Percentiles rank a stretch among this genome's conserved stretches.
Conservation (phyloP, 1,284 basidiomycete species). For the Ceratobasidium sp. region DNA sequence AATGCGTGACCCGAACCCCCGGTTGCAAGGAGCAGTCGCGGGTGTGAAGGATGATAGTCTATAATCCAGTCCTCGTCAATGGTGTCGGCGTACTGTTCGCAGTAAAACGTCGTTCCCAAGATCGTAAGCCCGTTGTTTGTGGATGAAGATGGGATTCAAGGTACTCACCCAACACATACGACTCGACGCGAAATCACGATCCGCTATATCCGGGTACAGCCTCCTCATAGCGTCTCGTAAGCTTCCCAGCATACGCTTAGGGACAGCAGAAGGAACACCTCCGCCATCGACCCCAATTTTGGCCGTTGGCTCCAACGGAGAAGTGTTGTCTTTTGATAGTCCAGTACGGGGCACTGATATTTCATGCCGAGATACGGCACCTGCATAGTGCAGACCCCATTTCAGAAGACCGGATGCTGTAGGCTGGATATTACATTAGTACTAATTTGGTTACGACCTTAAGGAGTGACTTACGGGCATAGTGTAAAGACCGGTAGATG, state of each 20-base stretch:
- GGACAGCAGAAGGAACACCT: slow-evolving; percentile 59
- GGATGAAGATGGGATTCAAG: not conserved
- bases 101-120: not conserved
- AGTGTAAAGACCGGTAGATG: slow-evolving; percentile 73
- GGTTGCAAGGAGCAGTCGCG: slow-evolving; percentile 73
- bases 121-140: too few relatives aligned
- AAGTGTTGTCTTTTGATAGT: slow-evolving; percentile 38
- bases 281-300: slow-evolving; percentile 46
- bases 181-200: slow-evolving; percentile 72
- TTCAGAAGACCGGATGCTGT: slow-evolving; percentile 76
- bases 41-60: slow-evolving; percentile 68
- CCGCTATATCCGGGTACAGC: slow-evolving; percentile 77
- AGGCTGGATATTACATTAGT: slow-evolving; percentile 61
- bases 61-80: slow-evolving; percentile 82
- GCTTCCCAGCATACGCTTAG: slow-evolving; percentile 61
- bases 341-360: slow-evolving; percentile 36
- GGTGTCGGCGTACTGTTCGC: slow-evolving; percentile 73
- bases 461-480: slow-evolving; percentile 71
- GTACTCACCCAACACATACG: slow-evolving; percentile 81
- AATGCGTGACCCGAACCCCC: slow-evolving; percentile 84
- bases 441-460: not conserved
- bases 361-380: slow-evolving; percentile 15
- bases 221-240: slow-evolving; percentile 65
- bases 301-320: slow-evolving; percentile 14
- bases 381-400: slow-evolving; percentile 58